Conservation (phyloP, 768 basidiomycete species). For the Serpula lacrymans region DNA sequence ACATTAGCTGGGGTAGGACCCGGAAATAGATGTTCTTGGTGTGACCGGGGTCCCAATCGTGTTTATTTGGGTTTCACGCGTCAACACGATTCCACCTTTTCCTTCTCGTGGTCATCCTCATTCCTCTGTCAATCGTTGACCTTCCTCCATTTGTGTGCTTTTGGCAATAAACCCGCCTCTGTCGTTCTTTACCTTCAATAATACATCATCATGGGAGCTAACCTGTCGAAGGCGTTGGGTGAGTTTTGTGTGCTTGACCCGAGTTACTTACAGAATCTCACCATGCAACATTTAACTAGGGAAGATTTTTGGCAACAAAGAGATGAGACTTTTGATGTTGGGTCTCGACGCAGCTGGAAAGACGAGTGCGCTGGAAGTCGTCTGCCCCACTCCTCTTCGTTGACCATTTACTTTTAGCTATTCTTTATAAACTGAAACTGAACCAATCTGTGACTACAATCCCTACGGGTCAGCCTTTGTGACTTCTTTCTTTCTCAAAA, state of each 20-base stretch:
- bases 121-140: conserved; percentile 2
- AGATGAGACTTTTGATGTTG: conserved; percentile 97
- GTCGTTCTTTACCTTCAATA: conserved; percentile 64
- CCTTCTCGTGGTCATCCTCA: background rate
- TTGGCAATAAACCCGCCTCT: conserved; percentile 30
- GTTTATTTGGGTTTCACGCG: conserved; percentile 3
- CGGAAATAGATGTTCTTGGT: no score
- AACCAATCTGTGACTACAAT: conserved; percentile 99
- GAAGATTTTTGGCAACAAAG: conserved; percentile 97
- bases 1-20: no score
- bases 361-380: conserved; percentile 68
- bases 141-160: conserved; percentile 24
- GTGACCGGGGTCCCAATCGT: conserved; percentile 27
- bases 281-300: conserved; percentile 49
- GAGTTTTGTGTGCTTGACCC: conserved; percentile 18
- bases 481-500: conserved; percentile 4
- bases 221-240: conserved; percentile 84
- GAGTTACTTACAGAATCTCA: conserved; percentile 4
- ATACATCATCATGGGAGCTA: conserved; percentile 67
- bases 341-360: conserved; percentile 98
- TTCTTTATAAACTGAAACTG: conserved; percentile 97
- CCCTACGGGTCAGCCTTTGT: conserved; percentile 69
- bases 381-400: conserved; percentile 1
- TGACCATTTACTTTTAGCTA: conserved; percentile 52
- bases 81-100: conserved; percentile 6